Evolutionary conservation across 306 rosid genomes (phyloP).

Genomic region (Vigna mungo): DNA sequence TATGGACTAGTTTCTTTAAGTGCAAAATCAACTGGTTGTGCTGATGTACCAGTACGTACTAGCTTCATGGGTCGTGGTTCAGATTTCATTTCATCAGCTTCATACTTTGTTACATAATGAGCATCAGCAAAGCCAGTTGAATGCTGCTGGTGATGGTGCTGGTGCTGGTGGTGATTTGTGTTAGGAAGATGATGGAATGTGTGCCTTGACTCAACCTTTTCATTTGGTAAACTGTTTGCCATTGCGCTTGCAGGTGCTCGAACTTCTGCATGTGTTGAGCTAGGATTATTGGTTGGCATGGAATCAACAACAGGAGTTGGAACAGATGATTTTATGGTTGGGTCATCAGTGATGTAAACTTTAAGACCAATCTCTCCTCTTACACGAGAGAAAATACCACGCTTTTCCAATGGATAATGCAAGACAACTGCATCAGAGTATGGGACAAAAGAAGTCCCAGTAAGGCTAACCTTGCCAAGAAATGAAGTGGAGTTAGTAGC

Average conservation of each 20-base stretch:
- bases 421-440: slow-evolving; percentile 79
- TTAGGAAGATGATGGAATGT: slow-evolving; percentile 77
- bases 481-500: slow-evolving; percentile 65
- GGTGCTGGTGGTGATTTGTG: slow-evolving; percentile 48
- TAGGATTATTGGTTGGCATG: slow-evolving; percentile 37
- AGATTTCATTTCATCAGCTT: slow-evolving; percentile 65
- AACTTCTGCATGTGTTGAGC: slow-evolving; percentile 40
- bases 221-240: slow-evolving; percentile 36
- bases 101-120: slow-evolving; percentile 60
- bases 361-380: slow-evolving; percentile 88
- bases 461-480: slow-evolving; percentile 75
- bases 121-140: slow-evolving; percentile 51
- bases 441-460: slow-evolving; percentile 83
- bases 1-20: slow-evolving; percentile 93
- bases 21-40: slow-evolving; percentile 80
- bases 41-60: slow-evolving; percentile 62
- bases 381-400: slow-evolving; percentile 73
- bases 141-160: slow-evolving; percentile 49
- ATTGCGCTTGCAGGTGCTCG: slow-evolving; percentile 35
- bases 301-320: slow-evolving; percentile 55
- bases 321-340: slow-evolving; percentile 62
- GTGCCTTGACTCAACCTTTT: slow-evolving; percentile 58
- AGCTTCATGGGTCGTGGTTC: slow-evolving; percentile 61
- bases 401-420: slow-evolving; percentile 85
- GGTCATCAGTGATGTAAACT: slow-evolving; percentile 68